Conservation (phyloP, 2,329 filamentous ascomycete genomes). For the Plenodomus lindquistii region DNA sequence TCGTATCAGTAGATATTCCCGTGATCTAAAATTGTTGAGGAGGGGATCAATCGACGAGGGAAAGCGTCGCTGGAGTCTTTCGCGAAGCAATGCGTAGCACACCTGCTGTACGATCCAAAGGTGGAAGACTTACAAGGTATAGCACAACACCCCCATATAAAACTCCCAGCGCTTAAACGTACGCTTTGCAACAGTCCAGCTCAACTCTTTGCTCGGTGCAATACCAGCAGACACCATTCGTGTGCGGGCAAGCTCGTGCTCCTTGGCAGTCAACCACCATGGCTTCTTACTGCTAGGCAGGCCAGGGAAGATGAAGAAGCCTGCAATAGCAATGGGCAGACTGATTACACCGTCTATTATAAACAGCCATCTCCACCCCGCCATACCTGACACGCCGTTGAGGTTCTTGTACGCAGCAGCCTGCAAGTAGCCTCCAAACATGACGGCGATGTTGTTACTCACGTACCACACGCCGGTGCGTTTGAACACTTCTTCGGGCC, state of each 20-base stretch:
- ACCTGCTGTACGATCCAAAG: background rate
- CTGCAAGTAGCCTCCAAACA: slow-evolving; percentile 63
- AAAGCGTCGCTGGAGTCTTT: too few relatives aligned
- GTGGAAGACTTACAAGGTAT: slow-evolving; percentile 48
- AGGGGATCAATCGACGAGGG: too few relatives aligned
- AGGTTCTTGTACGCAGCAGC: slow-evolving; percentile 58
- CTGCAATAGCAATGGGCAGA: slow-evolving; percentile 59
- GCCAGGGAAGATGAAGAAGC: slow-evolving; percentile 59
- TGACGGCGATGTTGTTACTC: slow-evolving; percentile 57
- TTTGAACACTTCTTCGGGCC: slow-evolving; percentile 55
- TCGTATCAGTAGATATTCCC: slow-evolving; percentile 1
- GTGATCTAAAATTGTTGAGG: too few relatives aligned
- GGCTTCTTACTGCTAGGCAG: slow-evolving; percentile 55
- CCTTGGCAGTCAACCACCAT: slow-evolving; percentile 50
- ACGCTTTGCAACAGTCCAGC: slow-evolving; percentile 51
- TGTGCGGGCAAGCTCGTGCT: slow-evolving; percentile 36
- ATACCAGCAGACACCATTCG: slow-evolving; percentile 38
- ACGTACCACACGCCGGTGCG: slow-evolving; percentile 60
- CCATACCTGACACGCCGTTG: slow-evolving; percentile 53
- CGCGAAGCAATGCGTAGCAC: too few relatives aligned
- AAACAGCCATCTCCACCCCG: slow-evolving; percentile 59
- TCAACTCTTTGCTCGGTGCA: slow-evolving; percentile 47
- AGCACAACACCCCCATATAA: slow-evolving; percentile 54
- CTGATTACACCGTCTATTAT: slow-evolving; percentile 63
- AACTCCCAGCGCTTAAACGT: slow-evolving; percentile 56